These are phyloP conservation scores for Colletotrichum eleusines DNA, from an alignment of 2,329 filamentous ascomycete species.

Conservation along the genomic window DNA sequence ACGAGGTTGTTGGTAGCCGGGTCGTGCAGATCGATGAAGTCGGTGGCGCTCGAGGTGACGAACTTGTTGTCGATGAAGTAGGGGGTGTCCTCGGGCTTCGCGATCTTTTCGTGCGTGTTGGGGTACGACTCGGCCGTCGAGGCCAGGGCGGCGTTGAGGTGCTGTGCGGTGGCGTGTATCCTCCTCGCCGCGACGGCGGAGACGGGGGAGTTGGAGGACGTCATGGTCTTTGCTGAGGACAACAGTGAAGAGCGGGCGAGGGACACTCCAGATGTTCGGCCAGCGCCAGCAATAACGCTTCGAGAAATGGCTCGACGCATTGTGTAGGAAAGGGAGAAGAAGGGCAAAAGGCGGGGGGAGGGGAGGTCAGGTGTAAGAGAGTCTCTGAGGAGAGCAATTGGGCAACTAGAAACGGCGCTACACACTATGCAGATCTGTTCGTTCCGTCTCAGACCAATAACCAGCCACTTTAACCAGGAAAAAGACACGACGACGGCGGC, in stretches of 20 bases:
- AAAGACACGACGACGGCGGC: slow-evolving; percentile 6
- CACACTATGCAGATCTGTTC: slow-evolving; percentile 17
- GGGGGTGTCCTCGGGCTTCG: slow-evolving; percentile 76
- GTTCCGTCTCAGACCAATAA: slow-evolving; percentile 28
- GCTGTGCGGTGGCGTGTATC: slow-evolving; percentile 68
- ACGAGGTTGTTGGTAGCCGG: slow-evolving; percentile 89
- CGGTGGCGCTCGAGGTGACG: slow-evolving; percentile 72
- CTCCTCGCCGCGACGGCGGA: slow-evolving; percentile 61
- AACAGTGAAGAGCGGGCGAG: slow-evolving; percentile 46
- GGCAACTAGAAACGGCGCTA: slow-evolving; percentile 24
- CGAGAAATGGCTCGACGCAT: slow-evolving; percentile 63
- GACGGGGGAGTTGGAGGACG: slow-evolving; percentile 43
- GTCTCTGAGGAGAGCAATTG: slow-evolving; percentile 24
- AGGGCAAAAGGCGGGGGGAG: background rate
- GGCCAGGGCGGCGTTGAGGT: slow-evolving; percentile 66
- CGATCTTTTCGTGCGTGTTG: slow-evolving; percentile 77
- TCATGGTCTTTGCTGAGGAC: slow-evolving; percentile 43
- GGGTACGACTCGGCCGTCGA: slow-evolving; percentile 74
- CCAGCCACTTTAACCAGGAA: slow-evolving; percentile 30
- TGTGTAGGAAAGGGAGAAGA: slow-evolving; percentile 42
- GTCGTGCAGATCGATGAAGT: slow-evolving; percentile 85
- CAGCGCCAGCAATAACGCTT: slow-evolving; percentile 52
- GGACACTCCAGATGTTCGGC: slow-evolving; percentile 49
- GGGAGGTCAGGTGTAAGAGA: slow-evolving; percentile 10
- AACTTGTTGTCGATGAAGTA: slow-evolving; percentile 89